A percentile compares a stretch with the other conserved stretches of the same genome.
Conservation (phyloP, 768 basidiomycete species). For the Aureoboletus auriporus region DNA sequence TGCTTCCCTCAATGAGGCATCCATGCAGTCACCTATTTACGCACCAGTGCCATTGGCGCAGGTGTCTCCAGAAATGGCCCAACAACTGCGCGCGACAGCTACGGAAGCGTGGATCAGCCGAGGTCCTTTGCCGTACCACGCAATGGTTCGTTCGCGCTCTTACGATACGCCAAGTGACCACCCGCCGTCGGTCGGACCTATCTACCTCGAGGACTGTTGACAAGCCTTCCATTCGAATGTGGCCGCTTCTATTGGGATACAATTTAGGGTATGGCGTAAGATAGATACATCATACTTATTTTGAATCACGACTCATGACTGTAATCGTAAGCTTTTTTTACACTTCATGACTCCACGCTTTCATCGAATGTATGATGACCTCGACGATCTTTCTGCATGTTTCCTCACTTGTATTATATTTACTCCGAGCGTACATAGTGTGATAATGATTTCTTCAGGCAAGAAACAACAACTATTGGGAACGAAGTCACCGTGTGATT, state of each 20-base stretch:
- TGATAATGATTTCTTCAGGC: no score
- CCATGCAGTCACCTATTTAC: constrained; percentile 41
- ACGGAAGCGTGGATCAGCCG: constrained; percentile 63
- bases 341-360: background rate
- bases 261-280: no score
- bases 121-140: constrained; percentile 3
- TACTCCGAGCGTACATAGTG: background rate
- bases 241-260: background rate
- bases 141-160: background rate
- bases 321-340: constrained; percentile 2
- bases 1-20: background rate
- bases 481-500: no score
- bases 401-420: background rate
- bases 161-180: constrained; percentile 4
- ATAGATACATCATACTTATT: background rate
- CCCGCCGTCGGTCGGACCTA: constrained; percentile 14
- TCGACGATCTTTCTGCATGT: background rate
- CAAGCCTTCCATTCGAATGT: background rate
- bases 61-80: constrained; percentile 49
- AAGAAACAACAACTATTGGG: no score
- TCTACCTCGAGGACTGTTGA: constrained; percentile 16
- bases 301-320: background rate
- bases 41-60: constrained; percentile 61
- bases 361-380: constrained; percentile 8
- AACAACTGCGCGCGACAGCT: constrained; percentile 47